A percentile compares a stretch with the other conserved stretches of the same genome.
These are phyloP conservation scores for Stipa capillata DNA, from an alignment of 176 grass and related monocot genomes.

Conservation along the genomic window DNA sequence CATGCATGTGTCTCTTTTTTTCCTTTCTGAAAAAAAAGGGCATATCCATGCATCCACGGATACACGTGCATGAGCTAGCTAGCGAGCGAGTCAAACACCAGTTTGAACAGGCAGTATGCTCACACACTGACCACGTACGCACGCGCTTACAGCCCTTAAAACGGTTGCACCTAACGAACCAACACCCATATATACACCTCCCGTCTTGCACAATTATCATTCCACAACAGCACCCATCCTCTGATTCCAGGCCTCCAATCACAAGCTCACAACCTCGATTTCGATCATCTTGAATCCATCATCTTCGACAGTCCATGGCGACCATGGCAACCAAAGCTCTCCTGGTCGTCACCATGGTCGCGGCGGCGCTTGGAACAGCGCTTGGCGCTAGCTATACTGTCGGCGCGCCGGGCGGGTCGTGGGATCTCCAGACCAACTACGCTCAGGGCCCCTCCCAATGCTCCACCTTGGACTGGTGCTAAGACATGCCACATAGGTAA, in stretches of 20 bases:
- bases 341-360: background rate
- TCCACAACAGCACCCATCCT: background rate
- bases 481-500: too few relatives aligned
- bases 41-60: too few relatives aligned
- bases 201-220: background rate
- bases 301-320: too few relatives aligned
- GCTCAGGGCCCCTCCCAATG: too few relatives aligned
- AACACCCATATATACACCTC: background rate
- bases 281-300: too few relatives aligned
- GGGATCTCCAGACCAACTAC: slow-evolving; percentile 20
- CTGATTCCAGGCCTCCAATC: background rate
- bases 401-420: background rate
- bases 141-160: too few relatives aligned
- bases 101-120: background rate
- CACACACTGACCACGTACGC: background rate
- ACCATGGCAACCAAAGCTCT: background rate
- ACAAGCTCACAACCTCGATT: background rate
- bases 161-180: background rate
- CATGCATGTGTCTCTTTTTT: too few relatives aligned
- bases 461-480: too few relatives aligned
- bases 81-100: background rate
- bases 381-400: slow-evolving; percentile 12
- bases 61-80: background rate
- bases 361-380: background rate
- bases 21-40: too few relatives aligned